phyloP scores from a whole-genome alignment of 371 early-diverging fungal genomes.

The Rhizopus microsporus region DNA sequence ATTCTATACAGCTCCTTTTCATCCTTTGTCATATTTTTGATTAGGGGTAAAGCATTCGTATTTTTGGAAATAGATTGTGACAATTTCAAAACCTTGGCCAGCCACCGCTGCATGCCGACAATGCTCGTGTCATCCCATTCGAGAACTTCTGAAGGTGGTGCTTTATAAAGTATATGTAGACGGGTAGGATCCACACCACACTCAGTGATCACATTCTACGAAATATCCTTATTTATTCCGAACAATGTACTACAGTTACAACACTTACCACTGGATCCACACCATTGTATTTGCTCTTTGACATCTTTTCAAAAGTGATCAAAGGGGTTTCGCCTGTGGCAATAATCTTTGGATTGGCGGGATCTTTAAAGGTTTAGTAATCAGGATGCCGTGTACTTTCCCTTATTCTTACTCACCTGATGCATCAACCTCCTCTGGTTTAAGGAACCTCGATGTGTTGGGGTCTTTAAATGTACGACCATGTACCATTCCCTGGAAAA shows the following conservation, averaged over 20 bases:
- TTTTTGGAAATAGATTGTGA: constrained; percentile 10
- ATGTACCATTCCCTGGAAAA: constrained; percentile 90
- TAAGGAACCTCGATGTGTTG: constrained; percentile 75
- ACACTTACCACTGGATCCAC: constrained; percentile 76
- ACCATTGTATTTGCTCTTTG: constrained; percentile 94
- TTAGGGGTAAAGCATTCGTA: constrained; percentile 3
- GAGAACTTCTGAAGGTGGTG: constrained; percentile 87
- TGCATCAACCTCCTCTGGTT: constrained; percentile 73
- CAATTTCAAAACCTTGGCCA: constrained; percentile 54
- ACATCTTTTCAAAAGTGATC: constrained; percentile 91
- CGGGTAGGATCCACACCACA: constrained; percentile 88
- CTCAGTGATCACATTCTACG: constrained; percentile 58
- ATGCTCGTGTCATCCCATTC: constrained; percentile 92
- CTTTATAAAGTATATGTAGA: constrained; percentile 87
- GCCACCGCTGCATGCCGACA: constrained; percentile 90
- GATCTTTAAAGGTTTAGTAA: constrained; percentile 30
- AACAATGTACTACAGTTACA: neutral
- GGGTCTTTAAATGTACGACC: constrained; percentile 84
- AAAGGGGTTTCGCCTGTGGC: constrained; percentile 64
- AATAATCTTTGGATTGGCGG: constrained; percentile 56
- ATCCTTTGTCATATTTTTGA: constrained; percentile 49
- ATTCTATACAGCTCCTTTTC: constrained; percentile 60
- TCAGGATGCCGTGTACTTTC: neutral
- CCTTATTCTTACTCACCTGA: constrained; percentile 33
- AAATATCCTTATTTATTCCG: constrained; percentile 14